A percentile compares a stretch with the other conserved stretches of the same genome.
phyloP scores from a whole-genome alignment of 306 rosid genomes.

The Gastrolobium bilobum region DNA sequence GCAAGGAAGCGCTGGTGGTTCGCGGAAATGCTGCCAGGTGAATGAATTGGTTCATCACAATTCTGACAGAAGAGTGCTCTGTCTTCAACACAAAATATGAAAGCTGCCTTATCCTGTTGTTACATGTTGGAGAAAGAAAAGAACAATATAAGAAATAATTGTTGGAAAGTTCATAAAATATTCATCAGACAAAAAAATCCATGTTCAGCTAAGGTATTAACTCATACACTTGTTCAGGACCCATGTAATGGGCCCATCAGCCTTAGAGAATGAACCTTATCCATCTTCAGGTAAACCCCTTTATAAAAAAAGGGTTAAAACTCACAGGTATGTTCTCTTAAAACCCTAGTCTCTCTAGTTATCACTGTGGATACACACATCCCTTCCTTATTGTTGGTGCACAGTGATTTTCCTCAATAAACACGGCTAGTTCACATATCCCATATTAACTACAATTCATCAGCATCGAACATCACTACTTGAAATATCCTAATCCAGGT shows the following conservation, averaged over 20 bases:
- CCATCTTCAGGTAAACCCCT: too few relatives aligned
- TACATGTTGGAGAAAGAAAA: constrained; percentile 24
- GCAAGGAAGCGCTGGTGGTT: constrained; percentile 96
- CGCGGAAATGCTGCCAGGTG: constrained; percentile 78
- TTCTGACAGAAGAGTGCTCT: constrained; percentile 95
- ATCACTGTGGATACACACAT: too few relatives aligned
- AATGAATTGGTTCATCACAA: constrained; percentile 89
- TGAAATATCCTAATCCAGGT: constrained; percentile 8
- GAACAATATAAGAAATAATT: constrained; percentile 17
- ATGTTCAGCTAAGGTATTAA: constrained; percentile 4
- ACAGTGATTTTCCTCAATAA: too few relatives aligned
- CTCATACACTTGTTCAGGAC: background rate
- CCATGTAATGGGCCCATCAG: too few relatives aligned
- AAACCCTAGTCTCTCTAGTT: too few relatives aligned
- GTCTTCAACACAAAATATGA: constrained; percentile 97
- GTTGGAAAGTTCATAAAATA: background rate
- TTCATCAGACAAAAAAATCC: background rate
- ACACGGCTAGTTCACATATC: too few relatives aligned
- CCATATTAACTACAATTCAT: too few relatives aligned
- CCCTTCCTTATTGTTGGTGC: too few relatives aligned
- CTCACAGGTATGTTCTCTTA: too few relatives aligned
- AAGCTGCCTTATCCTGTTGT: constrained; percentile 88
- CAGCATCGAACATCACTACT: too few relatives aligned
- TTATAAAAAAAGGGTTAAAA: too few relatives aligned
- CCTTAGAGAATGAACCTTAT: too few relatives aligned